These are phyloP conservation scores for Talaromyces sp. DNA, from an alignment of 2,329 filamentous ascomycete species.

Conservation along the genomic window DNA sequence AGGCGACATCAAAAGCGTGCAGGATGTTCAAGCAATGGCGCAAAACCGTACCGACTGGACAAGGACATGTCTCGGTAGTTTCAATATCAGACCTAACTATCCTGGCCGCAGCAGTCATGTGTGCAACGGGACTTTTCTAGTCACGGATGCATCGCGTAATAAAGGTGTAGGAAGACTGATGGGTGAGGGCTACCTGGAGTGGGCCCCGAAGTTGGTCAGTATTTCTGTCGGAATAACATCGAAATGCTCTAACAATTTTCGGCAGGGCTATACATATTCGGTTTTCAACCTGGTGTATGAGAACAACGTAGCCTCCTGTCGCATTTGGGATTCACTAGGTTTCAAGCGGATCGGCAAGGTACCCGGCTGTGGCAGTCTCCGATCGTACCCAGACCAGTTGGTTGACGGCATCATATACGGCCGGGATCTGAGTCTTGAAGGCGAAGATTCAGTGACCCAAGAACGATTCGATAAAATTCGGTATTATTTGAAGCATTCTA, in stretches of 20 bases:
- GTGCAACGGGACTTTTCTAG: slow-evolving; percentile 70
- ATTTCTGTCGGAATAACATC: neutral
- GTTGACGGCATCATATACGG: slow-evolving; percentile 78
- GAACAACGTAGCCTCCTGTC: slow-evolving; percentile 83
- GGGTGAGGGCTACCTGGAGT: slow-evolving; percentile 72
- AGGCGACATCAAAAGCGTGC: slow-evolving; percentile 62
- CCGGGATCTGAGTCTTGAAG: slow-evolving; percentile 55
- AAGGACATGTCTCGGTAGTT: slow-evolving; percentile 77
- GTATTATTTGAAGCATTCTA: slow-evolving; percentile 90
- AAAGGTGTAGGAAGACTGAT: slow-evolving; percentile 70
- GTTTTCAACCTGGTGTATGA: slow-evolving; percentile 95
- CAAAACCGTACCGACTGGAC: slow-evolving; percentile 66
- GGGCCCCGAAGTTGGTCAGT: slow-evolving; percentile 59
- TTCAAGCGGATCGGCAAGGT: slow-evolving; percentile 90
- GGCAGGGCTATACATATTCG: slow-evolving; percentile 78
- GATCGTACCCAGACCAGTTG: slow-evolving; percentile 62
- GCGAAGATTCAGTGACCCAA: slow-evolving; percentile 81
- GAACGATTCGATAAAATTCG: slow-evolving; percentile 98
- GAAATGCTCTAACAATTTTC: neutral
- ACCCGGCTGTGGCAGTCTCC: slow-evolving; percentile 63
- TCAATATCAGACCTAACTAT: slow-evolving; percentile 93
- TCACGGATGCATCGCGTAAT: slow-evolving; percentile 67
- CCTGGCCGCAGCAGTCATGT: slow-evolving; percentile 85
- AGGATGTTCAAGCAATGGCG: slow-evolving; percentile 47
- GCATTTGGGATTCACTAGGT: slow-evolving; percentile 85